Evolutionary conservation across 73 alveolate species (phyloP), one percentile per base, ranked within the genome.

Genomic region (Uronychia setigera): DNA sequence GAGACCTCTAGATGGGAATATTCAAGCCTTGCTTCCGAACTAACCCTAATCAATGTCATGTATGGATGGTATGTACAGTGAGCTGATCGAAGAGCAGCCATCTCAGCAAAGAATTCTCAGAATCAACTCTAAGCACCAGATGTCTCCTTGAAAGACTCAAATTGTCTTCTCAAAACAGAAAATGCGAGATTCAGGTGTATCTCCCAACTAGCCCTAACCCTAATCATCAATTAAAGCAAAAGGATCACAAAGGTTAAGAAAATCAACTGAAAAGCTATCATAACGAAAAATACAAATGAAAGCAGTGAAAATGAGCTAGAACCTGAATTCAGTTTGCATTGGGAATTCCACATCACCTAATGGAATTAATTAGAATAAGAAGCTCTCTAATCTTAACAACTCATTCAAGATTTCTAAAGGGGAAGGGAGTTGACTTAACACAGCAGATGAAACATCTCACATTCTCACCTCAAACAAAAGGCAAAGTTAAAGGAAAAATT

Each of bases 181-280:
- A 46, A 19, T 19, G 5, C 5, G 67, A 46, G 67, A 46, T 5
- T 19, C 19, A 46, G 19, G 67, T 46, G 67, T 46, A 19, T 46
- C 67, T 46, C 67, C 67, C 67, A 46, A 46, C 67, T 46, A 46
- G 67, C n/a, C n/a, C n/a, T n/a, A n/a, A n/a, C n/a, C n/a, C n/a
- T n/a, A n/a, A n/a, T n/a, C n/a, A n/a, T 46, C 19, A 19, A 5
- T 19, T 5, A 46, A 46, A 19, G 67, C 67, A 5, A 46, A 19
- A 46, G 67, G 67, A 46, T n/a, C n/a, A 46, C 67, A 19, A 46
- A 19, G 19, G 67, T 19, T 19, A 46, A 19, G 67, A 46, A 46
- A 46, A 46, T 5, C 67, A n/a, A 46, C 67, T 46, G 67, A 46
- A 5, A 46, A 46, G 67, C 67, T 46, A 11, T 46, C 67, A 11